These are phyloP conservation scores for Malassezia sympodialis DNA, from an alignment of 1,284 basidiomycete genomes.

Conservation along the genomic window DNA sequence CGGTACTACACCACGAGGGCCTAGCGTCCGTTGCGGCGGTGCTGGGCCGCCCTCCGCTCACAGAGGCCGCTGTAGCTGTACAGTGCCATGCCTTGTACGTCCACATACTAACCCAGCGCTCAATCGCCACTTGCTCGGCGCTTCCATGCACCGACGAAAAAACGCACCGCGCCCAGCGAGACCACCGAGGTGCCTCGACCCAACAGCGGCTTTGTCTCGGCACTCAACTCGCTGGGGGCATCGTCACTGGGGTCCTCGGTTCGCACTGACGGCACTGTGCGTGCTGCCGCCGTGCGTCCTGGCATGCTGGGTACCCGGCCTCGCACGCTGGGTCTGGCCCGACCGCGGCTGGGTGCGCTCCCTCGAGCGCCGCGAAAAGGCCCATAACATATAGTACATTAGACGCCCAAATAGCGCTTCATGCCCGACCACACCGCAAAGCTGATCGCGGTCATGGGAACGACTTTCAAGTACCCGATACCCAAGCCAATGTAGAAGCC, in stretches of 20 bases:
- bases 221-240: constrained; percentile 3
- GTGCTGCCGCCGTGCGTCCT: background rate
- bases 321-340: background rate
- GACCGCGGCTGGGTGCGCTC: background rate
- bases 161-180: background rate
- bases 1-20: background rate
- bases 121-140: background rate
- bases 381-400: background rate
- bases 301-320: background rate
- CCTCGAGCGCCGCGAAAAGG: background rate
- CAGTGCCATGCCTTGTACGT: background rate
- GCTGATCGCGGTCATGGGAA: constrained; percentile 69
- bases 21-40: background rate
- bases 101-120: background rate
- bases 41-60: background rate
- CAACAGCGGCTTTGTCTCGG: background rate
- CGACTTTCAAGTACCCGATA: constrained; percentile 90
- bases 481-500: constrained; percentile 89
- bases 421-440: constrained; percentile 46
- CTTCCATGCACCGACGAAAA: background rate
- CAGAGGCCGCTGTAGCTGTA: background rate
- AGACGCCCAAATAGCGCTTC: constrained; percentile 46
- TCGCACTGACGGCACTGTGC: background rate
- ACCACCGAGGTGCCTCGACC: background rate
- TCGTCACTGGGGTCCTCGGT: background rate